phyloP scores from a whole-genome alignment of 805 yeast genomes.

The Kodamaea sagamina region DNA sequence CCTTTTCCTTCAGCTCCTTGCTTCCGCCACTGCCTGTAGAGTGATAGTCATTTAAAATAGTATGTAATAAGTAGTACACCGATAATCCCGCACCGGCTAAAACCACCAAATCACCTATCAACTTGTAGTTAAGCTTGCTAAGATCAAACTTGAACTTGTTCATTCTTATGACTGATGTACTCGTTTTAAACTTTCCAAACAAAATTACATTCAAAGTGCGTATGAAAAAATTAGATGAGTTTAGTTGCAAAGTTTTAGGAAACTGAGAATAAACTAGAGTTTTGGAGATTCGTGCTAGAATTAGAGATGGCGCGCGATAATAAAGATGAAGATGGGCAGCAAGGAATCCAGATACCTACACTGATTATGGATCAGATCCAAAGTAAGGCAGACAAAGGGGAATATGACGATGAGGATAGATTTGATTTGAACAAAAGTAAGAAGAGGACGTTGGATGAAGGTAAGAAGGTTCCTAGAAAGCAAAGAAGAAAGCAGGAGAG shows the following conservation, averaged over 20 bases:
- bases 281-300: no score
- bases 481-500: slow-evolving; percentile 40
- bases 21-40: slow-evolving; percentile 24
- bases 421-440: slow-evolving; percentile 24
- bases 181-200: neutral
- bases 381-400: slow-evolving; percentile 44
- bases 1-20: slow-evolving; percentile 64
- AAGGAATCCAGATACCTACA: slow-evolving; percentile 58
- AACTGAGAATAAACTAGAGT: neutral
- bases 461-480: slow-evolving; percentile 34
- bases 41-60: slow-evolving; percentile 35
- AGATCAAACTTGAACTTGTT: slow-evolving; percentile 37
- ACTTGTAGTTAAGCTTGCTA: slow-evolving; percentile 41
- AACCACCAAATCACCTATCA: slow-evolving; percentile 44
- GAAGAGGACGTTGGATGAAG: slow-evolving; percentile 40
- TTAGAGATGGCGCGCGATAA: slow-evolving; percentile 9
- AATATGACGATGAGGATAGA: slow-evolving; percentile 35
- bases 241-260: slow-evolving; percentile 6
- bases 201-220: neutral
- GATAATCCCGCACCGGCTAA: slow-evolving; percentile 66
- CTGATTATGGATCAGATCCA: slow-evolving; percentile 52
- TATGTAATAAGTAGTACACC: slow-evolving; percentile 60
- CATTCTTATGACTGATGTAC: slow-evolving; percentile 20
- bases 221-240: slow-evolving; percentile 8
- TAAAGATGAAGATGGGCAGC: slow-evolving; percentile 16